Conservation (phyloP, 495 filamentous ascomycete species). For the Aspergillus asperescens region DNA sequence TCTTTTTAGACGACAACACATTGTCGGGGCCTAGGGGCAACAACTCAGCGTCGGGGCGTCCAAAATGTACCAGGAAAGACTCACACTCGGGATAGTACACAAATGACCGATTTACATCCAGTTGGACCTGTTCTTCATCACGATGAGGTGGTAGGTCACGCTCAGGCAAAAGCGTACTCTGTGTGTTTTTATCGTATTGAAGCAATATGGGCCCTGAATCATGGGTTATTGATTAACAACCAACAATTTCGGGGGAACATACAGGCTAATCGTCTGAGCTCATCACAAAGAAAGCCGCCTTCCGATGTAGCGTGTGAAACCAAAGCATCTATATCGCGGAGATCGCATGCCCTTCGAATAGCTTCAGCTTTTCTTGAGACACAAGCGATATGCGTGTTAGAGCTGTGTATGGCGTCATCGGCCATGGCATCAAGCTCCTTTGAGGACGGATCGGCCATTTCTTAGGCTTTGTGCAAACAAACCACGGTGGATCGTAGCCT, state of each 20-base stretch:
- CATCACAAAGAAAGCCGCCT: conserved; percentile 75
- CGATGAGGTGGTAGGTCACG: conserved; percentile 56
- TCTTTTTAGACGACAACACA: conserved; percentile 60
- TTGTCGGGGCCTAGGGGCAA: conserved; percentile 38
- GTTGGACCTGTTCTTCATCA: conserved; percentile 83
- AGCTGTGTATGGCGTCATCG: neutral
- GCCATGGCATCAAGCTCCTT: neutral
- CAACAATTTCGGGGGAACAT: conserved; percentile 36
- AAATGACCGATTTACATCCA: conserved; percentile 94
- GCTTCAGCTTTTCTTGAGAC: conserved; percentile 30
- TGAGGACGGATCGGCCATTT: neutral
- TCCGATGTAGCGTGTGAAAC: conserved; percentile 61
- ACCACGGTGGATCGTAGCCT: neutral
- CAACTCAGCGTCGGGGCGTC: conserved; percentile 1
- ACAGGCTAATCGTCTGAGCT: conserved; percentile 80
- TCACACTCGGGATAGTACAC: conserved; percentile 88
- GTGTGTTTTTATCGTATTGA: conserved; percentile 41
- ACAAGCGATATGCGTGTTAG: neutral
- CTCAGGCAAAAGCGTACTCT: conserved; percentile 39
- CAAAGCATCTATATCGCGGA: conserved; percentile 57
- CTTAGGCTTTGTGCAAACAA: neutral
- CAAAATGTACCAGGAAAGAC: conserved; percentile 8
- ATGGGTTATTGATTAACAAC: conserved; percentile 4
- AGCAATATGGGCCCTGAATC: conserved; percentile 72
- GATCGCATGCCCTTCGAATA: conserved; percentile 64